Percentiles rank a stretch among this genome's conserved stretches.
Conservation (phyloP, 768 basidiomycete species). For the Coprinopsis strossmayeri region DNA sequence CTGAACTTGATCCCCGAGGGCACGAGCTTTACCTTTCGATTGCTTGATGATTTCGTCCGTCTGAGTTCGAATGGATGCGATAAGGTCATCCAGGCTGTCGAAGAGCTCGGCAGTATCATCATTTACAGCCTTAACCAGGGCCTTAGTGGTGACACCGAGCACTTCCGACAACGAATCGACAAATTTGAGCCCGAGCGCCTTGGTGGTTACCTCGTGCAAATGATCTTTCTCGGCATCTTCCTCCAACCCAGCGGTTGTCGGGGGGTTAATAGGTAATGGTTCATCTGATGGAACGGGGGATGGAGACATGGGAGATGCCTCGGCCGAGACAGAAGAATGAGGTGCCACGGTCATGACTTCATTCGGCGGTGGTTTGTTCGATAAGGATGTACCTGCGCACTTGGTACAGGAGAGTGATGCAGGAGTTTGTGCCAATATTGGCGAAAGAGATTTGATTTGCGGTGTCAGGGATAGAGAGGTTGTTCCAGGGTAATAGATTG, state of each 20-base stretch:
- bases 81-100: conserved; percentile 53
- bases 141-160: conserved; percentile 41
- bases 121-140: conserved; percentile 35
- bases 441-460: conserved; percentile 14
- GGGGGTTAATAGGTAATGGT: conserved; percentile 6
- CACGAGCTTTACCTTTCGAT: conserved; percentile 41
- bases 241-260: conserved; percentile 2
- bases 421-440: conserved; percentile 17
- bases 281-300: neutral
- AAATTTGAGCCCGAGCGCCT: conserved; percentile 32
- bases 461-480: conserved; percentile 33
- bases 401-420: conserved; percentile 14
- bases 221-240: conserved; percentile 7
- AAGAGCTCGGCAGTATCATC: conserved; percentile 51
- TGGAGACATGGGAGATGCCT: conserved; percentile 6
- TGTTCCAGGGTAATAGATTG: conserved; percentile 42
- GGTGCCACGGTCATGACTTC: neutral
- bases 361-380: conserved; percentile 1
- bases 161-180: conserved; percentile 42
- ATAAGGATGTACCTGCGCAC: neutral
- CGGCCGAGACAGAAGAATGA: neutral
- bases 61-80: conserved; percentile 44
- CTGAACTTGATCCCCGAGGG: conserved; percentile 37
- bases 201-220: conserved; percentile 18
- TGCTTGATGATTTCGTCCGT: conserved; percentile 38